Percentiles rank a stretch among this genome's conserved stretches.
These are phyloP conservation scores for Herpomyces periplanetae DNA, from an alignment of 2,329 filamentous ascomycete genomes.

Conservation along the genomic window DNA sequence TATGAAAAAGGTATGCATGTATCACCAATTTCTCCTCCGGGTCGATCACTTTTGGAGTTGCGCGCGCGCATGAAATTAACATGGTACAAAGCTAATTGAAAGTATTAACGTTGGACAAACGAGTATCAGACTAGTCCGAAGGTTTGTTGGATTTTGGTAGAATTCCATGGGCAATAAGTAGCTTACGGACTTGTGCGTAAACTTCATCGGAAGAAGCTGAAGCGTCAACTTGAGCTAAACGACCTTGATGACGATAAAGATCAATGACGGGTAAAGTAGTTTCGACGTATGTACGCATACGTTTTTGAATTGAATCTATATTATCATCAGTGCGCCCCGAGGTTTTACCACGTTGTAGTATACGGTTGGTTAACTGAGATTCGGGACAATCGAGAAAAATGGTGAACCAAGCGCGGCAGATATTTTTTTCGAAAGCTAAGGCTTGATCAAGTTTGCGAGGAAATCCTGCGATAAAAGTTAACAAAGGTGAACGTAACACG, in stretches of 20 bases:
- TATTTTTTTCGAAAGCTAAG: conserved; percentile 54
- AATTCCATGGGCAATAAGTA: conserved; percentile 10
- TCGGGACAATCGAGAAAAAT: conserved; percentile 86
- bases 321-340: conserved; percentile 76
- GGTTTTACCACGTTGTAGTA: conserved; percentile 68
- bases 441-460: conserved; percentile 93
- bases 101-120: too few relatives aligned
- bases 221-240: conserved; percentile 43
- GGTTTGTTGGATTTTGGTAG: conserved; percentile 4
- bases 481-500: not conserved
- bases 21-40: too few relatives aligned
- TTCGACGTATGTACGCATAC: conserved; percentile 70
- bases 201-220: conserved; percentile 23
- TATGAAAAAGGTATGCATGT: too few relatives aligned
- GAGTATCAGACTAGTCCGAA: too few relatives aligned
- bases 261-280: conserved; percentile 92
- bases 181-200: conserved; percentile 14
- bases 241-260: conserved; percentile 31
- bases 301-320: conserved; percentile 71
- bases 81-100: too few relatives aligned
- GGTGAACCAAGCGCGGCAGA: conserved; percentile 46
- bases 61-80: too few relatives aligned
- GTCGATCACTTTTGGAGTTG: too few relatives aligned
- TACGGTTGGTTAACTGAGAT: conserved; percentile 38
- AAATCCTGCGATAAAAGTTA: conserved; percentile 17